Conservation (phyloP, 768 basidiomycete genomes). For the Flagelloscypha sp. region DNA sequence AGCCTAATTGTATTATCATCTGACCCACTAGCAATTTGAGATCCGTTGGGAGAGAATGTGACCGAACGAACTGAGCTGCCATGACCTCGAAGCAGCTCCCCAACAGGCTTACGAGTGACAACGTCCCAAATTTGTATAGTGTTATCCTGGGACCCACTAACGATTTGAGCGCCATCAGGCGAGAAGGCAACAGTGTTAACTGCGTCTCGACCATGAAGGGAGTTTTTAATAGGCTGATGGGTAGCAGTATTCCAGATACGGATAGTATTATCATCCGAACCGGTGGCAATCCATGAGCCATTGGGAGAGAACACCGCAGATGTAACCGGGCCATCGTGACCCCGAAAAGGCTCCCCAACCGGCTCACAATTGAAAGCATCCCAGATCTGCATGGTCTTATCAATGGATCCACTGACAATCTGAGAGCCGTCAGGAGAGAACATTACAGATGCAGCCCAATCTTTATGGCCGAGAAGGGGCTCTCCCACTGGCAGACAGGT, state of each 20-base stretch:
- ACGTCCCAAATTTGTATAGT: too few species aligned
- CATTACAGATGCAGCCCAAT: constrained; percentile 22
- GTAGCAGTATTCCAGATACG: constrained; percentile 17
- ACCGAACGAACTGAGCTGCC: constrained; percentile 12
- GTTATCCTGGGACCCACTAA: too few species aligned
- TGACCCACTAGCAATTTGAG: constrained; percentile 8
- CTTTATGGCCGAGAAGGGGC: too few species aligned
- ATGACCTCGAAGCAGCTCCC: too few species aligned
- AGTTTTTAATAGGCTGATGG: constrained; percentile 12
- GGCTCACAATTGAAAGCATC: constrained; percentile 31
- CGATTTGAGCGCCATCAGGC: constrained; percentile 16
- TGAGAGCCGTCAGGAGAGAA: constrained; percentile 43
- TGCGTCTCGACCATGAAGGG: constrained; percentile 11
- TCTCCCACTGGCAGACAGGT: too few species aligned
- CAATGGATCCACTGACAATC: constrained; percentile 43
- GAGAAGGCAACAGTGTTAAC: constrained; percentile 19
- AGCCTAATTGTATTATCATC: constrained; percentile 10
- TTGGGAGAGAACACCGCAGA: constrained; percentile 18
- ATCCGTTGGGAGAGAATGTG: constrained; percentile 16
- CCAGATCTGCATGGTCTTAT: constrained; percentile 47
- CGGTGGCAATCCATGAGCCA: constrained; percentile 15
- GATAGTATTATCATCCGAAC: constrained; percentile 16
- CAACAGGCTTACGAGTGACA: too few species aligned
- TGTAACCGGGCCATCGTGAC: constrained; percentile 6
- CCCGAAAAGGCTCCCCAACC: constrained; percentile 8